These are phyloP conservation scores for Paraconiothyrium sp. DNA, from an alignment of 2,329 filamentous ascomycete genomes.

Conservation along the genomic window DNA sequence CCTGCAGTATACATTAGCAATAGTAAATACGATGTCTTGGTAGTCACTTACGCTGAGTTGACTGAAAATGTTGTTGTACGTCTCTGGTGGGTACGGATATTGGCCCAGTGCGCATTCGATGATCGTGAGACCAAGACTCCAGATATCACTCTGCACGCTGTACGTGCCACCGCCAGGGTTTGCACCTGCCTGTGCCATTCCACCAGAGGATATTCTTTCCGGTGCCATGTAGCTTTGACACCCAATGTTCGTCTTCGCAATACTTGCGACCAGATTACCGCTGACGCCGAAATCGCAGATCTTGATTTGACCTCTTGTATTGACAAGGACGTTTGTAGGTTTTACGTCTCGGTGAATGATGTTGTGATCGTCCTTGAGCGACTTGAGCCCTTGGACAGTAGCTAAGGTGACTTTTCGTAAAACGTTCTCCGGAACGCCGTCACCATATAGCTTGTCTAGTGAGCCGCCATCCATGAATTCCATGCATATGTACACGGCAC, in stretches of 20 bases:
- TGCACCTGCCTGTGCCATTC: slow-evolving; percentile 74
- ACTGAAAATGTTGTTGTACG: slow-evolving; percentile 98
- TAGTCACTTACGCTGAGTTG: slow-evolving; percentile 82
- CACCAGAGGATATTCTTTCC: slow-evolving; percentile 89
- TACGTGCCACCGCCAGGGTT: slow-evolving; percentile 83
- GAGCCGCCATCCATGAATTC: slow-evolving; percentile 99
- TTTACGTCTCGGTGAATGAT: slow-evolving; percentile 99
- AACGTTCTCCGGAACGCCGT: slow-evolving; percentile 88
- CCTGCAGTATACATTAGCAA: slow-evolving; percentile 62
- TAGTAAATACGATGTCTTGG: neutral
- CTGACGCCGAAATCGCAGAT: slow-evolving; percentile 99
- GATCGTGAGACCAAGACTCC: slow-evolving; percentile 92
- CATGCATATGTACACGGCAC: slow-evolving; percentile 98
- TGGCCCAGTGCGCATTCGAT: slow-evolving; percentile 95
- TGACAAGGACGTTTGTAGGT: slow-evolving; percentile 96
- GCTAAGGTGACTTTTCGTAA: slow-evolving; percentile 89
- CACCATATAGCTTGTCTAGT: slow-evolving; percentile 92
- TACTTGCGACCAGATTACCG: slow-evolving; percentile 95
- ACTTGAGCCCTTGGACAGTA: slow-evolving; percentile 90
- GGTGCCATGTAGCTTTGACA: slow-evolving; percentile 99
- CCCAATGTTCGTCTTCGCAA: slow-evolving; percentile 98
- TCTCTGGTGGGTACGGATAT: slow-evolving; percentile 97
- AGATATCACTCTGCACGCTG: slow-evolving; percentile 97
- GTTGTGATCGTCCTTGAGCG: slow-evolving; percentile 96
- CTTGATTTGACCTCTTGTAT: slow-evolving; percentile 90